Base-by-base conservation (phyloP, 768 basidiomycete species). In the Vararia minispora region DNA sequence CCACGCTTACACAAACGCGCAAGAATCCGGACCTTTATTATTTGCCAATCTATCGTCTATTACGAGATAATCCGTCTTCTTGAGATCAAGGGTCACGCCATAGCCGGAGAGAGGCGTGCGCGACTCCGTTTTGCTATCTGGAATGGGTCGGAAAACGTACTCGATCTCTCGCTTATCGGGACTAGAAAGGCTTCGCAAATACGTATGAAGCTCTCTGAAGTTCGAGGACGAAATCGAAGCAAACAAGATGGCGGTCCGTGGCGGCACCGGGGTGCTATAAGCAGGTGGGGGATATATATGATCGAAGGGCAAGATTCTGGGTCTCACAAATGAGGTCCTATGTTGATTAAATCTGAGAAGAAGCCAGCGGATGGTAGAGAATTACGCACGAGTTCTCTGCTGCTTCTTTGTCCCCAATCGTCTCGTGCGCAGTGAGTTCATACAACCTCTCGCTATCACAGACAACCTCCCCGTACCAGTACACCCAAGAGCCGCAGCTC, bases 11-110 rank as follows among this genome's bases (percentile, higher is more conserved):
- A 5, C 42, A 46, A 22, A 26, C 18, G 20, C 16, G n/a, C 2
- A 20, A 22, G 14, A 10, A 24, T 20, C 11, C 45, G 28, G 40
- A 56, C 55, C 34, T 40, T 47, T 44, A 13, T 46, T 50, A 45
- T 55, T 58, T 3, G 62, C 52, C 35, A 70, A 57, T 31, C 95
- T 65, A 56, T 99, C 95, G 53, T 99, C 95, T 6, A 97, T 62
- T 4, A 82, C 90, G 10, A 97, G 71, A 54, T 98, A 99, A 51
- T 99, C 95, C 69, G 76, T 95, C 63, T 92, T 95, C 67, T 99
- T 99, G 49, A 99, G 59, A 48, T 94, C 89, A 37, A 99, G 63
- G 16, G 83, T 70, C 6, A 92, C 92, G 3, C 95, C 95, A 49
- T 89, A 99, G 4, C 94, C 94, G 3, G 83, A 77, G 6, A 99